A percentile compares a stretch with the other conserved stretches of the same genome.
phyloP scores from a whole-genome alignment of 2,329 filamentous ascomycete genomes.

The Pseudovirgaria hyperparasitica region DNA sequence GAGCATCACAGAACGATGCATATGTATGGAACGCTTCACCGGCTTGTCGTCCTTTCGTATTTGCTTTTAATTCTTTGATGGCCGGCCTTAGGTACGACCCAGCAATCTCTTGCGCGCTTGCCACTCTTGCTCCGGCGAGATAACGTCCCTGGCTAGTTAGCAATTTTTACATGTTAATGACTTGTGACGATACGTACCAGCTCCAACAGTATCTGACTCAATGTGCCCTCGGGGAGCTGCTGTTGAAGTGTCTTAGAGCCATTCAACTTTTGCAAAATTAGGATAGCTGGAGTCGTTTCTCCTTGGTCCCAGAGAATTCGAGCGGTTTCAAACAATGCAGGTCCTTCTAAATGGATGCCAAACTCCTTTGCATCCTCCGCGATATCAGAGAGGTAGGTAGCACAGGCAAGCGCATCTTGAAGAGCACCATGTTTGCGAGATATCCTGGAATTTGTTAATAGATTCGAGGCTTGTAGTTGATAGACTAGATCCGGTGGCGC shows the following conservation, averaged over 20 bases:
- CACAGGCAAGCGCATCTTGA: conserved; percentile 77
- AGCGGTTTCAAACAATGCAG: conserved; percentile 69
- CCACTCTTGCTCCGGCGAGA: conserved; percentile 76
- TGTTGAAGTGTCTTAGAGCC: conserved; percentile 18
- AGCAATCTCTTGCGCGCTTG: conserved; percentile 84
- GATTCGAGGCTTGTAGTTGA: conserved; percentile 61
- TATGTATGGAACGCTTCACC: conserved; percentile 91
- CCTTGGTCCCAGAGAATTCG: conserved; percentile 90
- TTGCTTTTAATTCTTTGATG: conserved; percentile 63
- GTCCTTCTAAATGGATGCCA: conserved; percentile 66
- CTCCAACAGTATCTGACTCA: conserved; percentile 67
- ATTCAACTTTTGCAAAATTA: conserved; percentile 64
- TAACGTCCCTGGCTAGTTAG: conserved; percentile 52
- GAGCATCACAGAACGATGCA: conserved; percentile 87
- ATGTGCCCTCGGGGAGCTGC: conserved; percentile 15
- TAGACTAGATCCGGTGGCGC: conserved; percentile 52
- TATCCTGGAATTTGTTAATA: conserved; percentile 61
- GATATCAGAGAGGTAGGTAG: conserved; percentile 70
- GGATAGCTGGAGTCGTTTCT: conserved; percentile 77
- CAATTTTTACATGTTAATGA: neutral
- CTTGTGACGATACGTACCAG: conserved; percentile 35
- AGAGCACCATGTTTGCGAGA: conserved; percentile 68
- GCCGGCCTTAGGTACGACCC: conserved; percentile 75
- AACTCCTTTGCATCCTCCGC: conserved; percentile 54
- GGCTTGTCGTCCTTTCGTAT: conserved; percentile 56